Percentiles rank a stretch among this genome's conserved stretches.
phyloP scores from a whole-genome alignment of 805 yeast genomes.

The Millerozyma miso region DNA sequence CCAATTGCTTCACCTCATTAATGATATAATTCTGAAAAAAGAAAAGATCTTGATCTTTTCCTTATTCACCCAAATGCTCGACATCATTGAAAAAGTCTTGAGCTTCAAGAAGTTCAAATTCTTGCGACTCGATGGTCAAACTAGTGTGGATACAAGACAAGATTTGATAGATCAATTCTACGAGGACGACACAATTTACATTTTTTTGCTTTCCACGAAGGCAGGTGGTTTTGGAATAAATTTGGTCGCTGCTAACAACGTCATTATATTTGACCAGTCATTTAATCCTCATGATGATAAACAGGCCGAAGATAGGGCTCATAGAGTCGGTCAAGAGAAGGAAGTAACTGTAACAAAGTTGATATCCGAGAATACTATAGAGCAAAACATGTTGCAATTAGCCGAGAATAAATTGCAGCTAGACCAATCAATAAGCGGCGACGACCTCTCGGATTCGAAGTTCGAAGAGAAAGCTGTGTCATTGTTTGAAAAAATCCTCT shows the following conservation, averaged over 20 bases:
- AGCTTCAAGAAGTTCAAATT: constrained; percentile 63
- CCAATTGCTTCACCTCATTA: constrained; percentile 53
- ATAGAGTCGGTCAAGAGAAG: constrained; percentile 89
- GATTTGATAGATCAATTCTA: constrained; percentile 85
- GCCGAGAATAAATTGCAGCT: constrained; percentile 89
- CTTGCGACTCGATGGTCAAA: constrained; percentile 86
- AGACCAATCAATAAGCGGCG: constrained; percentile 56
- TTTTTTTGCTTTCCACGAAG: constrained; percentile 85
- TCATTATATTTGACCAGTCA: constrained; percentile 85
- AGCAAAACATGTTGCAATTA: constrained; percentile 79
- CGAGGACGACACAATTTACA: constrained; percentile 75
- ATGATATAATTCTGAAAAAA: constrained; percentile 49
- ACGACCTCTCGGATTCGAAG: constrained; percentile 34
- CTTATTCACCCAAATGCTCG: constrained; percentile 87
- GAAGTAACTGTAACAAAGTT: constrained; percentile 78
- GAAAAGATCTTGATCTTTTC: constrained; percentile 81
- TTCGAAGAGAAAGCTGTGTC: constrained; percentile 52
- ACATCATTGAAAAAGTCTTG: constrained; percentile 76
- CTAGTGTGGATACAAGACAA: constrained; percentile 91
- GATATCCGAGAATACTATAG: constrained; percentile 72
- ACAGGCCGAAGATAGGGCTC: constrained; percentile 98
- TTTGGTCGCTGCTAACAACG: constrained; percentile 90
- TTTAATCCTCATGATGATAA: constrained; percentile 98
- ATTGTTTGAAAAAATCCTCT: constrained; percentile 47
- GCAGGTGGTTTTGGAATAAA: constrained; percentile 99